Base-by-base conservation (phyloP, 2,329 filamentous ascomycete genomes). In the Venturia pyrina region DNA sequence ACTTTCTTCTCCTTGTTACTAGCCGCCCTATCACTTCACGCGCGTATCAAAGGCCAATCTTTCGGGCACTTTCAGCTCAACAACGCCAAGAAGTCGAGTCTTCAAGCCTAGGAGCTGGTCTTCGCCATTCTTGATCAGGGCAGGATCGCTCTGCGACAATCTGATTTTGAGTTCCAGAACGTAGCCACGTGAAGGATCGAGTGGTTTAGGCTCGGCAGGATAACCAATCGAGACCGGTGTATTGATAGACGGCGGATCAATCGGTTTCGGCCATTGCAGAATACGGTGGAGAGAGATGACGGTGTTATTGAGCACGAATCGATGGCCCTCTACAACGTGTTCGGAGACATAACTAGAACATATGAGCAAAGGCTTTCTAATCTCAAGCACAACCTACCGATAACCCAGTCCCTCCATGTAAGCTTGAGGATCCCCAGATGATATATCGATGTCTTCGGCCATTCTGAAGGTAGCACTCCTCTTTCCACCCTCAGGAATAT, bases 41-140 rank as follows among this genome's bases (percentile, higher is more conserved):
- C 85, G 78, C 3, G 85, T 85, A 71, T 88, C 85, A 68, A 88
- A 74, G 34, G 82, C 77, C 62, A 88, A 73, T 62, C 86, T 78
- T 73, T 88, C 84, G 0, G 82, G 83, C 59, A 82, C 78, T 60
- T 80, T 78, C 69, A 88, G 71, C 63, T 84, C 82, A 28, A 88
- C 80, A 19, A 81, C 82, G 5, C 81, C 81, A 69, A 81, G 84
- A 74, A 88, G 77, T 66, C 79, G 77, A 65, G 82, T 80, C 70
- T 82, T 83, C 68, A 87, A 78, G 1, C 73, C 76, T 69, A 83
- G 76, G 53, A 88, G 71, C 71, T 87, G 83, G 67, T 80, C 77
- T 34, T 81, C 81, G 0, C 82, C 85, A 37, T 75, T 75, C 63
- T 82, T 82, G 69, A 85, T 78, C 21, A 85, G 77, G 63, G 81